Conservation (phyloP, 2,329 filamentous ascomycete genomes). For the Fusarium proliferatum region DNA sequence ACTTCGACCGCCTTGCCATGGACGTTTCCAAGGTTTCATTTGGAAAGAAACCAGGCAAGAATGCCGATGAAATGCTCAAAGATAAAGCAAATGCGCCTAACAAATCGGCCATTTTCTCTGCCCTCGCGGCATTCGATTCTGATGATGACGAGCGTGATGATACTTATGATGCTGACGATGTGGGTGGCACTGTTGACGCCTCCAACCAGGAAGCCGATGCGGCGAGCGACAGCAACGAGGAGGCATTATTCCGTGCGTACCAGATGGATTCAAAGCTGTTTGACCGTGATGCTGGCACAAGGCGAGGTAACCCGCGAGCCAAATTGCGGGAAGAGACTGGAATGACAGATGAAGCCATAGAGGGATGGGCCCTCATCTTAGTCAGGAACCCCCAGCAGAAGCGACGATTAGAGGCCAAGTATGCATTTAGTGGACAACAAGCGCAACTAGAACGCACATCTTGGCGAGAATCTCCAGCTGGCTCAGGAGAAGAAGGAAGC, state of each 20-base stretch:
- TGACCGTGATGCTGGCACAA: conserved; percentile 75
- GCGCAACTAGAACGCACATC: conserved; percentile 71
- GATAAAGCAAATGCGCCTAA: conserved; percentile 73
- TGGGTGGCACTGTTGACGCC: conserved; percentile 86
- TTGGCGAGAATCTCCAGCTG: conserved; percentile 67
- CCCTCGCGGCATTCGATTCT: conserved; percentile 87
- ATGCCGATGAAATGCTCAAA: conserved; percentile 77
- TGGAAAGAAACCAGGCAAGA: conserved; percentile 74
- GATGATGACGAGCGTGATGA: conserved; percentile 98
- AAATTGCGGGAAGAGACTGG: conserved; percentile 79
- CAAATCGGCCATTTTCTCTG: conserved; percentile 89
- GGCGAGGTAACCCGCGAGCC: conserved; percentile 70
- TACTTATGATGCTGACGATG: conserved; percentile 92
- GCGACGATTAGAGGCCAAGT: conserved; percentile 76
- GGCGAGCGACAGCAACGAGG: conserved; percentile 69
- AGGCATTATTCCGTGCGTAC: conserved; percentile 78
- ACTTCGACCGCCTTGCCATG: conserved; percentile 77
- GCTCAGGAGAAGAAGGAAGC: conserved; percentile 67
- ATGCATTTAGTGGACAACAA: conserved; percentile 75
- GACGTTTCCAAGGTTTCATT: conserved; percentile 78
- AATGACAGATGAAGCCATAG: conserved; percentile 93
- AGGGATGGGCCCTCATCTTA: conserved; percentile 94
- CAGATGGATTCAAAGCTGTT: conserved; percentile 74
- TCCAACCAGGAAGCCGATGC: conserved; percentile 66
- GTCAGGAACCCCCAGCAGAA: conserved; percentile 75